These are phyloP conservation scores for Rhizoctonia solani DNA, from an alignment of 1,284 basidiomycete species.

Conservation along the genomic window DNA sequence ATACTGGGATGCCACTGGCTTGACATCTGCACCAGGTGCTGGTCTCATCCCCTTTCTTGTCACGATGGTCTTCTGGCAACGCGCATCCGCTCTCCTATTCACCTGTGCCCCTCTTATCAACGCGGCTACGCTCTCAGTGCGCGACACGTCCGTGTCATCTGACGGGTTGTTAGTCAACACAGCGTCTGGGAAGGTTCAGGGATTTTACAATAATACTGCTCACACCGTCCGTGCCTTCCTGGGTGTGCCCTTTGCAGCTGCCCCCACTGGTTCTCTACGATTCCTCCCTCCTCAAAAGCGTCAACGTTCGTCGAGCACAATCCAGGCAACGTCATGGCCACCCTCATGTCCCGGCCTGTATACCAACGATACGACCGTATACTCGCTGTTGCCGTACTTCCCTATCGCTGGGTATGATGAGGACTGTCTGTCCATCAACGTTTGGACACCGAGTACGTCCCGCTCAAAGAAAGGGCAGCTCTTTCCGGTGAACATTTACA, in stretches of 20 bases:
- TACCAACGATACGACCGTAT: conserved; percentile 5
- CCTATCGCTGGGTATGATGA: conserved; percentile 14
- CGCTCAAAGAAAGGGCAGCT: conserved; percentile 24
- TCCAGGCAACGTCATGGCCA: conserved; percentile 27
- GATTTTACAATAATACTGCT: conserved; percentile 18
- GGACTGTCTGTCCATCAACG: conserved; percentile 33
- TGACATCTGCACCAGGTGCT: neutral
- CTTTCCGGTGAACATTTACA: conserved; percentile 28
- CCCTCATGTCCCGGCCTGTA: conserved; percentile 23
- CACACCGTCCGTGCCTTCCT: conserved; percentile 31
- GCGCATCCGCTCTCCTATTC: neutral
- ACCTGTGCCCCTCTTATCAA: conserved; percentile 1
- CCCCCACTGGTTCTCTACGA: conserved; percentile 12
- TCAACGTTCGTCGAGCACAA: neutral
- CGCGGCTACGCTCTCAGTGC: neutral
- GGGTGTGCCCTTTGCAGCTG: conserved; percentile 32
- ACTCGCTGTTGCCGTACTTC: conserved; percentile 13
- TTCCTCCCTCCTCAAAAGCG: conserved; percentile 21
- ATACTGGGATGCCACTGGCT: neutral
- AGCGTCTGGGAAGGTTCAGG: conserved; percentile 5
- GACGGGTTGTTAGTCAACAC: conserved; percentile 12
- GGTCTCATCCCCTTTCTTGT: conserved; percentile 8
- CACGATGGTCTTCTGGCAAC: conserved; percentile 29
- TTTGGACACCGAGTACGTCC: conserved; percentile 30
- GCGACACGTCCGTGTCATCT: conserved; percentile 14